Base-by-base conservation (phyloP, 2,329 filamentous ascomycete species). In the Pestalotiopsis sp. region DNA sequence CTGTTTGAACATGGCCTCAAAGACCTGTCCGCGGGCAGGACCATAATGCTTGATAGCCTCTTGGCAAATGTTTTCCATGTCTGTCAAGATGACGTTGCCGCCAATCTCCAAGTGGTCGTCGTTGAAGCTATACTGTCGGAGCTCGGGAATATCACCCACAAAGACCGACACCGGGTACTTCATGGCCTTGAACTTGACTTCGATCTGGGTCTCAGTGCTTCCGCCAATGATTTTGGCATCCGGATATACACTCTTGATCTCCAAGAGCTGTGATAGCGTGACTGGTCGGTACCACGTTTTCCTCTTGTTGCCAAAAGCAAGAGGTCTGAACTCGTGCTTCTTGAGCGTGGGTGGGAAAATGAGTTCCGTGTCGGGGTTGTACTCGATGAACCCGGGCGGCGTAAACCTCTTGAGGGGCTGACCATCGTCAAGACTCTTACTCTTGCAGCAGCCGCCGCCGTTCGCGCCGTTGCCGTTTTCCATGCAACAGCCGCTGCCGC, bases 101-200 rank as follows among this genome's bases (percentile, higher is more conserved):
- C 96, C 96, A 71, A 99, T 90, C 75, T 97, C 94, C n/a, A 98
- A 81, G 73, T 94, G 86, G 69, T 97, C 90, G 4, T 95, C 91
- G 57, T 92, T 86, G 78, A 98, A 91, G 3, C 84, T 86, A 77
- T 93, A 98, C 72, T 95, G 92, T 13, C 94, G 87, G 68, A 99
- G 83, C 80, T 98, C 96, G 0, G 93, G 85, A 69, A 99, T 97
- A 75, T 99, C 96, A 12, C 95, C 95, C 11, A 98, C 93, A 73
- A 92, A 98, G 0, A 99, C 93, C 0, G 95, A 98, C 1, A 93
- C 90, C 3, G 92, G 91, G 77, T 98, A 98, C 74, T 94, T 88
- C 85, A 97, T 89, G 1, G 92, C 94, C 83, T 98, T 98, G 87
- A 99, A 98, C 81, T 97, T 98, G 82, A 97, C 93, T 81, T 99